phyloP scores from a whole-genome alignment of 169 alveolate genomes.

The Babesia bigemina region DNA sequence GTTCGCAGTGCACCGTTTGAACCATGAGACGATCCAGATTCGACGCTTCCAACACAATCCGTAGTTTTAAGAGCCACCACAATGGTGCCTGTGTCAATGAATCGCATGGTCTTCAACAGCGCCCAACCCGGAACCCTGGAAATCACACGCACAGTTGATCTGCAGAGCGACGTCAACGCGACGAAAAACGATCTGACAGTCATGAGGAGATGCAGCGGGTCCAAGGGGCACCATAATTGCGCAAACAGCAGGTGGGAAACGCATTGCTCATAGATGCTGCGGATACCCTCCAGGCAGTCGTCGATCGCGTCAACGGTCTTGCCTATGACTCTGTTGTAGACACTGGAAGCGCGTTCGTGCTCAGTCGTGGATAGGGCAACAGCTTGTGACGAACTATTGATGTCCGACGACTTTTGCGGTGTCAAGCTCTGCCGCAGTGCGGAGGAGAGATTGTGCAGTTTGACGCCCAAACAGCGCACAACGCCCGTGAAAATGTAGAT shows the following conservation, averaged over 20 bases:
- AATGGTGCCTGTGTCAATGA: not conserved
- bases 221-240: slow-evolving; percentile 34
- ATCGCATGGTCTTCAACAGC: not conserved
- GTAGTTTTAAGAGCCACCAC: not conserved
- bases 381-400: not conserved
- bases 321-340: not conserved
- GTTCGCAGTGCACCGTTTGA: too few relatives aligned
- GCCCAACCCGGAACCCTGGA: not conserved
- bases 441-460: slow-evolving; percentile 6
- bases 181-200: slow-evolving; percentile 31
- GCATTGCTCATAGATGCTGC: slow-evolving; percentile 30
- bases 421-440: not conserved
- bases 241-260: slow-evolving; percentile 37
- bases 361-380: not conserved
- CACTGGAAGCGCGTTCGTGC: not conserved
- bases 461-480: slow-evolving; percentile 6
- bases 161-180: slow-evolving; percentile 4
- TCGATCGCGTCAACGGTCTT: not conserved
- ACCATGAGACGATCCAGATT: not conserved
- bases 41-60: not conserved
- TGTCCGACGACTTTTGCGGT: not conserved
- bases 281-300: slow-evolving; percentile 8
- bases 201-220: slow-evolving; percentile 41
- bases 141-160: not conserved
- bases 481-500: slow-evolving; percentile 30